phyloP scores from a whole-genome alignment of 2,329 filamentous ascomycete genomes.

The Sporothrix protearum region DNA sequence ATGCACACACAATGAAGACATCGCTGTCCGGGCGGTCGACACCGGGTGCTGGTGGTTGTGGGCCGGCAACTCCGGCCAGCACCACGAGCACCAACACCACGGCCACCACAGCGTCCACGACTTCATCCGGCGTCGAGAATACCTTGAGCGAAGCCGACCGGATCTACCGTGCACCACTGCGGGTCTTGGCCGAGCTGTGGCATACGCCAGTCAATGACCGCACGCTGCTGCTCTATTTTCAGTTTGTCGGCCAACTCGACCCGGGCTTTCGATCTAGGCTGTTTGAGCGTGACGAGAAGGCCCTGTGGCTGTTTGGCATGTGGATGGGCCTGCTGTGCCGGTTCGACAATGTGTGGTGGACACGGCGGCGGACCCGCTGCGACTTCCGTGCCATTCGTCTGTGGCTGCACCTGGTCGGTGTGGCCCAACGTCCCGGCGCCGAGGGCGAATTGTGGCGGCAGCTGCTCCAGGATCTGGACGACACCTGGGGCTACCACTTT shows the following conservation, averaged over 20 bases:
- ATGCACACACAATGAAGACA: background rate
- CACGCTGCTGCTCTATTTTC: slow-evolving; percentile 28
- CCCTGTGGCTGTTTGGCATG: slow-evolving; percentile 32
- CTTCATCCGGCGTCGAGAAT: background rate
- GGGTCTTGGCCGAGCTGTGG: slow-evolving; percentile 28
- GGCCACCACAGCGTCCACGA: background rate
- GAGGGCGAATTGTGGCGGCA: slow-evolving; percentile 28
- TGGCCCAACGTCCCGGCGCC: slow-evolving; percentile 24
- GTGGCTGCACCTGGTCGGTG: slow-evolving; percentile 29
- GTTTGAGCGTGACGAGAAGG: slow-evolving; percentile 27
- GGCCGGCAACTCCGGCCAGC: background rate
- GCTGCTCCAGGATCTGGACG: slow-evolving; percentile 28
- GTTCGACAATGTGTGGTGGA: slow-evolving; percentile 30
- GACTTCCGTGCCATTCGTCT: slow-evolving; percentile 31
- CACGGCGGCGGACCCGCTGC: slow-evolving; percentile 27
- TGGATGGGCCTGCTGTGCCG: slow-evolving; percentile 32
- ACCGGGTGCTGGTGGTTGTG: background rate
- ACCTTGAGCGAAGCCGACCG: slow-evolving; percentile 23
- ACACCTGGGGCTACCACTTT: slow-evolving; percentile 29
- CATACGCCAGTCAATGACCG: slow-evolving; percentile 20
- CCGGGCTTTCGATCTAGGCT: slow-evolving; percentile 27
- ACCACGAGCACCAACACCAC: background rate
- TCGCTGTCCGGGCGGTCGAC: background rate
- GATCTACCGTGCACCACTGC: slow-evolving; percentile 28
- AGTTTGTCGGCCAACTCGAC: slow-evolving; percentile 29